phyloP scores from a whole-genome alignment of 441 rosid genomes.

The Arabidopsis hybrid region DNA sequence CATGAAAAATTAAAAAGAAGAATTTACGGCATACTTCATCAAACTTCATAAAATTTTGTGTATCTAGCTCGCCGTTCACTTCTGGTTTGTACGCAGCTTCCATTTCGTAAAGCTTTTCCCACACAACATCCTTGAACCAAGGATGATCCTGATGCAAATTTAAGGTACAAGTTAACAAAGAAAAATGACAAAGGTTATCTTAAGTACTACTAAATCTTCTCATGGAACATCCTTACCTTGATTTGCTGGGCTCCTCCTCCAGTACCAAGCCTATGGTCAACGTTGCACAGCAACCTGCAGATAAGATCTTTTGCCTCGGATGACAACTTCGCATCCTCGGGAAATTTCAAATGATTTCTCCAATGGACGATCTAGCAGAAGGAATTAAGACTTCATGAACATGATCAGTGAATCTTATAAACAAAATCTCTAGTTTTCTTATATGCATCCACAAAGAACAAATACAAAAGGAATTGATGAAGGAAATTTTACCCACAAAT shows the following conservation, averaged over 20 bases:
- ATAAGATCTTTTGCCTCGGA: conserved; percentile 92
- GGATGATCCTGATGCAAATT: conserved; percentile 78
- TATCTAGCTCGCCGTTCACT: conserved; percentile 93
- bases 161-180: conserved; percentile 38
- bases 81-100: conserved; percentile 96
- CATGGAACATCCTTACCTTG: conserved; percentile 63
- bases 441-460: neutral
- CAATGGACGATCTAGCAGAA: conserved; percentile 84
- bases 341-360: conserved; percentile 90
- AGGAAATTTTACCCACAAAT: neutral
- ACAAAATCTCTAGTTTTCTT: conserved; percentile 1
- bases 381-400: conserved; percentile 28
- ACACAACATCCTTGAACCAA: conserved; percentile 83
- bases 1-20: conserved; percentile 23
- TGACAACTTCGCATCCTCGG: conserved; percentile 78
- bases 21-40: conserved; percentile 72
- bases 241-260: conserved; percentile 92
- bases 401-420: conserved; percentile 23
- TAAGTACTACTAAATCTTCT: conserved; percentile 31
- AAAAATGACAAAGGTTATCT: conserved; percentile 34
- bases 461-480: neutral
- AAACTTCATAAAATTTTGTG: conserved; percentile 97
- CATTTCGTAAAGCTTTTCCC: conserved; percentile 96
- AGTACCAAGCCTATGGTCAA: conserved; percentile 90
- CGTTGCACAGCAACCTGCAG: conserved; percentile 86